Conservation (phyloP, 2,329 filamentous ascomycete genomes). For the Aaosphaeria arxii region DNA sequence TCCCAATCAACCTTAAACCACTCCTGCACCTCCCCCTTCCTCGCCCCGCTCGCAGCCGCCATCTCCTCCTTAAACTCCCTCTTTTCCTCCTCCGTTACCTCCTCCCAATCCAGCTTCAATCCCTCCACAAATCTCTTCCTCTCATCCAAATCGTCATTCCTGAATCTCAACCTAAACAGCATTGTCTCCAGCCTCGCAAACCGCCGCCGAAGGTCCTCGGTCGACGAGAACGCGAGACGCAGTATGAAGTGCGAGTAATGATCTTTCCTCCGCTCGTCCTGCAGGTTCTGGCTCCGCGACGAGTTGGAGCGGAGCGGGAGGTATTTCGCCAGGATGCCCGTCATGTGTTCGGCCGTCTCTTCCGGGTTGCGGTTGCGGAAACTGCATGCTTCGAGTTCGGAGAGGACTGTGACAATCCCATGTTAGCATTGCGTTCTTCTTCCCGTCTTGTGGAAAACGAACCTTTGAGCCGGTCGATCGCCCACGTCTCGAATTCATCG, state of each 20-base stretch:
- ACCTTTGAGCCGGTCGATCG: constrained; percentile 86
- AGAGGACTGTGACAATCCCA: constrained; percentile 58
- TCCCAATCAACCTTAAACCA: constrained; percentile 99
- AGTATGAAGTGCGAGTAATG: constrained; percentile 98
- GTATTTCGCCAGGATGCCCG: constrained; percentile 81
- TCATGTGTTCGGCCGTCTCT: constrained; percentile 82
- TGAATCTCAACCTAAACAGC: constrained; percentile 81
- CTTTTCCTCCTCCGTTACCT: constrained; percentile 77
- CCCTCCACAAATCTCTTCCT: constrained; percentile 71
- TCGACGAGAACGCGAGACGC: constrained; percentile 85
- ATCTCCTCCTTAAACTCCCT: constrained; percentile 62
- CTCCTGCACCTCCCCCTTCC: constrained; percentile 68
- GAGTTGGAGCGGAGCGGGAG: constrained; percentile 76
- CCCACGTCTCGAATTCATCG: constrained; percentile 98
- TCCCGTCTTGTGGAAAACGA: constrained; percentile 17
- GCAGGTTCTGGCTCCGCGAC: constrained; percentile 55
- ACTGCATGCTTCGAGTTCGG: constrained; percentile 88
- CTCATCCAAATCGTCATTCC: constrained; percentile 72
- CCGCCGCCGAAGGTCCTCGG: constrained; percentile 82
- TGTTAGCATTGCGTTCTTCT: background rate
- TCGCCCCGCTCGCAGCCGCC: constrained; percentile 53
- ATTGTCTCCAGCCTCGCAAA: constrained; percentile 85
- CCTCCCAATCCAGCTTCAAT: constrained; percentile 80
- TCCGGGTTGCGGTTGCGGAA: constrained; percentile 85
- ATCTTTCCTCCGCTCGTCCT: constrained; percentile 81